A percentile compares a stretch with the other conserved stretches of the same genome.
Evolutionary conservation across 2,329 filamentous ascomycete species (phyloP).

Genomic region (Delphinella strobiligena): DNA sequence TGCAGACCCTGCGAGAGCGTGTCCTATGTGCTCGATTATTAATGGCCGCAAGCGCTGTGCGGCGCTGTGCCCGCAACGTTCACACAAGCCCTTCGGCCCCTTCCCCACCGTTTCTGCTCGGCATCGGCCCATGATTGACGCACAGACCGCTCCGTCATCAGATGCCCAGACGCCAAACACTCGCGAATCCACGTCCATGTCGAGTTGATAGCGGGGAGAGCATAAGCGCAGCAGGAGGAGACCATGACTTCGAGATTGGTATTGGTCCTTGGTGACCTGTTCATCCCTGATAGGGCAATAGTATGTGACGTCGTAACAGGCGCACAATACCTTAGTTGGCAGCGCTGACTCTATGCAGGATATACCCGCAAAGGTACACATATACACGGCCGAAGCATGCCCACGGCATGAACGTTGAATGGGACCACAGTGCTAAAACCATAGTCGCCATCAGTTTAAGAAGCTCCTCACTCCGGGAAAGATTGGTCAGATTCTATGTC

Average conservation of each 20-base stretch:
- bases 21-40: too few species aligned
- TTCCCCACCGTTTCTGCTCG: background rate
- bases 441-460: constrained; percentile 29
- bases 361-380: constrained; percentile 70
- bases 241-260: constrained; percentile 73
- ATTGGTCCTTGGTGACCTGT: constrained; percentile 82
- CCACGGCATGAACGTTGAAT: background rate
- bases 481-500: constrained; percentile 46
- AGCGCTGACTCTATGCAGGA: constrained; percentile 37
- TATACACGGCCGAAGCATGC: constrained; percentile 8
- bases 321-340: constrained; percentile 7
- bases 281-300: constrained; percentile 84
- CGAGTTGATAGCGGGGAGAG: background rate
- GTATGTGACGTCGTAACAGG: constrained; percentile 30
- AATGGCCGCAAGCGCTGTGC: too few species aligned
- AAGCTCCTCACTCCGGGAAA: constrained; percentile 48
- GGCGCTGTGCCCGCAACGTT: too few species aligned
- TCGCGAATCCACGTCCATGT: background rate
- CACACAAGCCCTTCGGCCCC: too few species aligned
- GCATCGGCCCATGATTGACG: background rate
- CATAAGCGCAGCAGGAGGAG: background rate
- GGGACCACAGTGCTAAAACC: constrained; percentile 1
- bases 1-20: too few species aligned
- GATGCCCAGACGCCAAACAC: background rate
- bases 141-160: background rate